Base-by-base conservation (phyloP, 129 eudicot genomes). In the Lactuca sativa region DNA sequence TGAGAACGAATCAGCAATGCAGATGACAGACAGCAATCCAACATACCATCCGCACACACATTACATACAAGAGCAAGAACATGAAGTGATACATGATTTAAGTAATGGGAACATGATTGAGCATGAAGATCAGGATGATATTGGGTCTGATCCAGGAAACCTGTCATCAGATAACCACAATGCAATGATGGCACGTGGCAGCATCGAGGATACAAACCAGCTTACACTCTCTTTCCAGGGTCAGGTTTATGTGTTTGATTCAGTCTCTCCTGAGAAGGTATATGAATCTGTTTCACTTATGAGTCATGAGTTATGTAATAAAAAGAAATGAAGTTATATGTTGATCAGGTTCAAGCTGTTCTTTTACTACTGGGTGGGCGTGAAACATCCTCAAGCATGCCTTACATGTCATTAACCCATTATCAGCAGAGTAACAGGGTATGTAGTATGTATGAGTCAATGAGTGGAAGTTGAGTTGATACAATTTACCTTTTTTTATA, bases 171-270 rank as follows among this genome's bases (percentile, higher is more conserved):
- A 82, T 74, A 64, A 74, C 66, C 86, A 71, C 16, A 73, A 63
- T 7, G 75, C 68, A 12, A 2, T 80, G 65, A 17, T 77, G 9
- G 59, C 68, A 10, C 65, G 58, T 53, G 77, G 62, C 58, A 61
- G 72, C 65, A 56, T 52, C 40, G 82, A 71, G 52, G 68, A 67
- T 38, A 79, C 44, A 59, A 79, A 85, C 74, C 90, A 85, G 85
- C 87, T 85, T 8, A 85, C 86, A 7, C 87, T 85, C 48, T 82
- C 90, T 58, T 85, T 85, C 62, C 90, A 82, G 81, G 90, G 87
- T 25, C 87, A 82, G 73, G 86, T 82, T 82, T 85, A 78, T 11
- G 90, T 85, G 37, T 85, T 85, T 60, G 90, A 85, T 70, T 82
- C 80, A 2, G 90, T 85, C 53, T 85, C 87, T 4, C 82, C 90